Evolutionary conservation across 129 eudicot genomes (phyloP).

Genomic region (Flaveria ramosissima): DNA sequence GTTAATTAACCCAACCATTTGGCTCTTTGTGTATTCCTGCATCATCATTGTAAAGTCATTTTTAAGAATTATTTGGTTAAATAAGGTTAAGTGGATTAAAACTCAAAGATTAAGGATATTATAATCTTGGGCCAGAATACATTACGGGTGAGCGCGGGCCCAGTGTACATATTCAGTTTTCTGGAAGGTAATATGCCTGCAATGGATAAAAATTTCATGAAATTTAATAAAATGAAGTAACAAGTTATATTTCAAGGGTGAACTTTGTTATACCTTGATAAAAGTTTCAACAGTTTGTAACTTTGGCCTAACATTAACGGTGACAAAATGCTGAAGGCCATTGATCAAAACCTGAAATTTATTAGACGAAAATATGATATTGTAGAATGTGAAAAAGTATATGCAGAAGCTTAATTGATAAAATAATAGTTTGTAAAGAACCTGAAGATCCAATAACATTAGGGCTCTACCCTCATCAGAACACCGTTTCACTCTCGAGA

Average conservation of each 20-base stretch:
- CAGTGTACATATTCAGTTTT: conserved; percentile 93
- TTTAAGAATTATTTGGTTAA: not conserved
- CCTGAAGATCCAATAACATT: conserved; percentile 99
- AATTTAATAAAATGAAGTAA: conserved; percentile 6
- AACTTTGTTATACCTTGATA: conserved; percentile 57
- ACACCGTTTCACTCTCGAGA: conserved; percentile 90
- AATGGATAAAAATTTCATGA: not conserved
- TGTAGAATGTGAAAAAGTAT: not conserved
- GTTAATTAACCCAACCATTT: conserved; percentile 77
- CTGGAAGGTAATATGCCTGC: conserved; percentile 99
- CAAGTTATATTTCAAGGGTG: not conserved
- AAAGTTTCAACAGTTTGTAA: conserved; percentile 79
- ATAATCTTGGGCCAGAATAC: conserved; percentile 15
- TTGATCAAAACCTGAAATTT: conserved; percentile 79
- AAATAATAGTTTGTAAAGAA: conserved; percentile 19
- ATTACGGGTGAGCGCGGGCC: conserved; percentile 91
- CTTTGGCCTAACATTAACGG: conserved; percentile 65
- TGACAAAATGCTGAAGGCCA: conserved; percentile 89
- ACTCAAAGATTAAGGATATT: conserved; percentile 2
- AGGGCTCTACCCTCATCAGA: conserved; percentile 98
- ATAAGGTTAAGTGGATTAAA: not conserved
- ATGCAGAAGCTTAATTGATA: conserved; percentile 3
- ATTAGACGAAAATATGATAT: not conserved
- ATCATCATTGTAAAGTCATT: not conserved
- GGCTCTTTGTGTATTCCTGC: conserved; percentile 91